Evolutionary conservation across 345 rosid genomes (phyloP), one percentile per base, ranked within the genome.

Genomic region (Garcia nutans): DNA sequence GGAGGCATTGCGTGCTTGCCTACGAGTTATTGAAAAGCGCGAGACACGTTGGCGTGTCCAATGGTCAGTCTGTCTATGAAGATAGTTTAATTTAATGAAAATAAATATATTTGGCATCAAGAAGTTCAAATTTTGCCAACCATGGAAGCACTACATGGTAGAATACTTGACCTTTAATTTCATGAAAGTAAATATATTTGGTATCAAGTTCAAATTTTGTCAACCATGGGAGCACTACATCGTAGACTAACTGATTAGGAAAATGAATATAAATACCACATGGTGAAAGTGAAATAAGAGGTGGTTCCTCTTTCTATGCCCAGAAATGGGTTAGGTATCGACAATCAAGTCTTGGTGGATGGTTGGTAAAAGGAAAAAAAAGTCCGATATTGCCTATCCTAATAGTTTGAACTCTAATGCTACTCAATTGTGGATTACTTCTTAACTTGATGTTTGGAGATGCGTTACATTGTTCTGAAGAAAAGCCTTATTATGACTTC

Each of bases 21-120:
- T 96, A 81, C 89, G 90, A 82, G 99, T 96, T 84, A 92, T 96
- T 75, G 99, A 96, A 87, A 96, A 96, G 84, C 94, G 98, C 37
- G 99, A 96, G 87, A 96, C 99, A 62, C 97, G 99, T 5, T 96
- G 98, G 99, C 92, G 97, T 58, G 99, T 96, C 78, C 99, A 93
- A 54, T 93, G 99, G 99, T 96, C 65, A 75, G 98, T 78, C 33
- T 47, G 12, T 2, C 54, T 62, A 2, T 70, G 47, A 41, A 41
- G 13, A 55, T 52, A 55, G 23, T 24, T 52, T 55, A 49, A 55
- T 71, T 42, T 62, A 0, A 71, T 56, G 7, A 17, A 16, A 15
- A 56, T 16, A 65, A 2, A 24, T 59, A 33, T 15, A 44, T 44
- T 42, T 23, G 54, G 70, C 33, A 33, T 12, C 37, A 70, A 26